phyloP scores from a whole-genome alignment of 345 rosid genomes.

The Brassica incana region DNA sequence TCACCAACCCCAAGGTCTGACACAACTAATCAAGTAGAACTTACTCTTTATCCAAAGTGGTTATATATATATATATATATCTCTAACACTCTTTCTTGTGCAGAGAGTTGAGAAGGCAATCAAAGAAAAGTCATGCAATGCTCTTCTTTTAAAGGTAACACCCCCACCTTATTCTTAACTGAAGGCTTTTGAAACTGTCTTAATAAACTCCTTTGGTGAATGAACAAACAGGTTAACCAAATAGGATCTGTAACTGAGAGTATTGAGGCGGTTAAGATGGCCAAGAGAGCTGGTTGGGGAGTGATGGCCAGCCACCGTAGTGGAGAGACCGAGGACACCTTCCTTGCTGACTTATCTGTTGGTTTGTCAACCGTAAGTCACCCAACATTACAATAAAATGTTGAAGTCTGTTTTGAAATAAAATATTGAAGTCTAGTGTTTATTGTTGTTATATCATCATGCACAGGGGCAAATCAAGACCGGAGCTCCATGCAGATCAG shows the following conservation, averaged over 20 bases:
- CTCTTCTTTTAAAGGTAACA: constrained; percentile 87
- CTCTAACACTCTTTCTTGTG: constrained; percentile 3
- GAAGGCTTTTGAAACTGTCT: background rate
- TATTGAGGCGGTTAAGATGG: constrained; percentile 96
- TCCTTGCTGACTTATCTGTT: constrained; percentile 91
- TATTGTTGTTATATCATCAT: background rate
- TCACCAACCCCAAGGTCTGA: constrained; percentile 89
- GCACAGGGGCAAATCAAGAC: constrained; percentile 94
- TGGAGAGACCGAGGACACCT: constrained; percentile 98
- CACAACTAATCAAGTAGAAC: background rate
- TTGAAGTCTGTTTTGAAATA: background rate
- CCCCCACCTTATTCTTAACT: background rate
- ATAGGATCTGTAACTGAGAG: constrained; percentile 97
- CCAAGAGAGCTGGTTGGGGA: constrained; percentile 97
- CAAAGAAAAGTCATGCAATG: constrained; percentile 82
- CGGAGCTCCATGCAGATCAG: constrained; percentile 98
- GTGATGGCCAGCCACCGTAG: constrained; percentile 98
- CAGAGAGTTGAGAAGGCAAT: constrained; percentile 93
- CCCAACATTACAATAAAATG: background rate
- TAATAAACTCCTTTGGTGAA: background rate
- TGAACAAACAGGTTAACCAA: constrained; percentile 76
- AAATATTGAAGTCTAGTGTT: background rate
- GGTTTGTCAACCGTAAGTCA: constrained; percentile 81
- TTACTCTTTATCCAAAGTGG: background rate
- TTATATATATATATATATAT: background rate